Evolutionary conservation across 1,284 basidiomycete species (phyloP).

Genomic region (Rhodotorula sp.): DNA sequence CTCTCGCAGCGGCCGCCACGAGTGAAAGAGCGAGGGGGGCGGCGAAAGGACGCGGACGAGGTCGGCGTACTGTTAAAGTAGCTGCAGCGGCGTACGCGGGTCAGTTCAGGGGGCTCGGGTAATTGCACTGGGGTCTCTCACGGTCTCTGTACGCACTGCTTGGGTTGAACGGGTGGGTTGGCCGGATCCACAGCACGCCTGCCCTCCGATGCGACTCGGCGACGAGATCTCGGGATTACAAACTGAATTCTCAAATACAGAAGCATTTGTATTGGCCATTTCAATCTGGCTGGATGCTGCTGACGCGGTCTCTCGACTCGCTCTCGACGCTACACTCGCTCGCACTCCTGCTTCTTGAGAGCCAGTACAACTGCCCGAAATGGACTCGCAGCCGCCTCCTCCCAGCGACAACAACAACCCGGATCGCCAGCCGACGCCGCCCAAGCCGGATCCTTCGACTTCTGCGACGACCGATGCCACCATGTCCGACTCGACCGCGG

Average conservation of each 20-base stretch:
- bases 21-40: neutral
- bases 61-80: conserved; percentile 3
- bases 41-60: neutral
- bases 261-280: too few relatives aligned
- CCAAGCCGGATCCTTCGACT: neutral
- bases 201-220: neutral
- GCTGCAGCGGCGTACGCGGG: neutral
- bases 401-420: conserved; percentile 8
- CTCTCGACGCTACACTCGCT: neutral
- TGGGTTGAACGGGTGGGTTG: conserved; percentile 1
- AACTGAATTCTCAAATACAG: neutral
- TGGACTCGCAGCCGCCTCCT: conserved; percentile 21
- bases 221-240: neutral
- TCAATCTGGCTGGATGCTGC: neutral
- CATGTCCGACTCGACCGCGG: conserved; percentile 19
- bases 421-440: conserved; percentile 4
- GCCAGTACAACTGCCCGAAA: too few relatives aligned
- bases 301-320: neutral
- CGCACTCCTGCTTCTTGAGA: neutral
- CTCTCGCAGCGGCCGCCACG: neutral
- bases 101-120: neutral
- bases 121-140: neutral
- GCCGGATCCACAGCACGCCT: neutral
- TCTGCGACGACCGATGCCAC: conserved; percentile 11
- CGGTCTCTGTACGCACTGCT: neutral